Evolutionary conservation across 805 yeast species (phyloP), one percentile per base, ranked within the genome.

Genomic region (Metschnikowia lochheadii): DNA sequence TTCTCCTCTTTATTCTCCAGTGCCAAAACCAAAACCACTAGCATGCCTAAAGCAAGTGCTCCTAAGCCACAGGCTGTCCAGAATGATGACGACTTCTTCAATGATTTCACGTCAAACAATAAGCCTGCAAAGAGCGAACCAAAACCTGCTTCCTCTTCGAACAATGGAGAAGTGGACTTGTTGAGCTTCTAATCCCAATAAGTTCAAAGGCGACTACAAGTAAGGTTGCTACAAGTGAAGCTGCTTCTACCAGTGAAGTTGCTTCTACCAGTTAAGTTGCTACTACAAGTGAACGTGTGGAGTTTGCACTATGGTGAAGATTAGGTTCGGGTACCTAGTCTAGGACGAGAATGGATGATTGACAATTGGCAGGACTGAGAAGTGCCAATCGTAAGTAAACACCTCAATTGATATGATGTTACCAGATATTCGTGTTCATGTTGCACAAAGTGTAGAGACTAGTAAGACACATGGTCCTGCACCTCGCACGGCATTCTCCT

Each of bases 1-100:
- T 87, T 87, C 66, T 84, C 91, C 21, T 82, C 87, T 3, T 71
- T 87, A 55, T 82, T 87, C 59, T 72, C 80, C 7, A 68, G 81
- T 26, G 95, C 95, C 6, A 83, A 85, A 61, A 68, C 82, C 46
- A 67, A 70, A 57, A 56, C 54, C 17, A 44, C 38, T 26, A 44
- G 48, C 46, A 42, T 50, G 20, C 53, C 56, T 13, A 52, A 51
- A 48, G 31, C 50, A 4, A 49, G 46, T 45, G 55, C 34, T 21
- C 31, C 38, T 14, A 47, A 26, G 38, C 15, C 62, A 33, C 34
- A 62, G 7, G 37, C 55, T 20, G 38, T 48, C 6, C 40, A 45
- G 32, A 42, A 44, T 21, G 60, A 57, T 26, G 69, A 67, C 51
- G 71, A 68, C 45, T 55, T 61, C 44, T 70, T 69, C 49, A 72